phyloP scores from a whole-genome alignment of 2,329 filamentous ascomycete genomes.

The Onygenales sp. region DNA sequence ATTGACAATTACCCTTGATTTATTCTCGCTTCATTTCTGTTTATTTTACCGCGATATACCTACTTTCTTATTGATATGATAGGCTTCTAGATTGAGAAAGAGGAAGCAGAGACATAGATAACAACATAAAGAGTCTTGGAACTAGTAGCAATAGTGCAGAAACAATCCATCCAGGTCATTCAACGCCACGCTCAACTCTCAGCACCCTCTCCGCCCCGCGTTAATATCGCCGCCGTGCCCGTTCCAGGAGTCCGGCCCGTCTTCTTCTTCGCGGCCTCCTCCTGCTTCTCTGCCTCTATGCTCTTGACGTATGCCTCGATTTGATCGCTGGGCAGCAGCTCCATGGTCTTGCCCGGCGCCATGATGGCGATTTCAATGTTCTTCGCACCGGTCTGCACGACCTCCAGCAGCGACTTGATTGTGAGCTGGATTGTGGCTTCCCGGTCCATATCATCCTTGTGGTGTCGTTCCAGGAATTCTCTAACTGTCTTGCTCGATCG shows the following conservation, averaged over 20 bases:
- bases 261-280: conserved; percentile 97
- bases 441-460: conserved; percentile 95
- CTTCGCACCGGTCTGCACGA: conserved; percentile 97
- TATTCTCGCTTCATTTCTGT: neutral
- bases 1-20: conserved; percentile 11
- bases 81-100: neutral
- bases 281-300: conserved; percentile 98
- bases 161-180: neutral
- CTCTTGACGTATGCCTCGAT: conserved; percentile 97
- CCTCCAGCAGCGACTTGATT: conserved; percentile 95
- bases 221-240: conserved; percentile 59
- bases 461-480: conserved; percentile 97
- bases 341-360: conserved; percentile 81
- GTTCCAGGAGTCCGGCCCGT: conserved; percentile 45
- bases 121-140: neutral
- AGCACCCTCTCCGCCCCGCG: conserved; percentile 42
- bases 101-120: neutral
- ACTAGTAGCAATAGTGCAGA: neutral
- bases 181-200: conserved; percentile 11
- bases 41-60: neutral
- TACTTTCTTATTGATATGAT: neutral
- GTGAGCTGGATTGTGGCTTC: conserved; percentile 93
- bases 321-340: conserved; percentile 90
- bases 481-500: conserved; percentile 98
- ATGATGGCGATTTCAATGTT: conserved; percentile 99